Percentiles rank a stretch among this genome's conserved stretches.
phyloP scores from a whole-genome alignment of 371 early-diverging fungal species.

The Catenaria anguillulae region DNA sequence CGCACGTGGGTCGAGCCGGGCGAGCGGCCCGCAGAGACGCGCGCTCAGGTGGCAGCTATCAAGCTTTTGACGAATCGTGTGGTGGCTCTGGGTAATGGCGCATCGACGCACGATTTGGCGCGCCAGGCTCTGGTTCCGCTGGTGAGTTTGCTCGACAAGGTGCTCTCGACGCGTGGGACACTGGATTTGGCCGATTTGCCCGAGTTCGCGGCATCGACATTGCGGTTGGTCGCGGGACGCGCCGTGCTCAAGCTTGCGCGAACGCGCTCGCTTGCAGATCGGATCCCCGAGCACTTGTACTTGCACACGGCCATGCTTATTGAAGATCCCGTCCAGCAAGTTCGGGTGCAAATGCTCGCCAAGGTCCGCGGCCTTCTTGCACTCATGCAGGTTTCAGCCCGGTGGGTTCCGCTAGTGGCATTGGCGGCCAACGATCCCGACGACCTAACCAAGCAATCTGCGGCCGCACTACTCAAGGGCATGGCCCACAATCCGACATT shows the following conservation, averaged over 20 bases:
- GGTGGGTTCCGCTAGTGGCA: slow-evolving; percentile 53
- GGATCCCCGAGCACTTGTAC: background rate
- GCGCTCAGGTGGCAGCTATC: background rate
- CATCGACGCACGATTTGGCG: background rate
- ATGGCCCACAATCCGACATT: background rate
- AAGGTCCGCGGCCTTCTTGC: slow-evolving; percentile 55
- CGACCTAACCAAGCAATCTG: slow-evolving; percentile 7
- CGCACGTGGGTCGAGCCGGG: background rate
- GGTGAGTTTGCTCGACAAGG: background rate
- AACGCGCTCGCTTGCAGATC: background rate
- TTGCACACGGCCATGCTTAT: background rate
- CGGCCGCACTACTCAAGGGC: background rate
- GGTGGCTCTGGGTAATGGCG: background rate
- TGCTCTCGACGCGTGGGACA: background rate
- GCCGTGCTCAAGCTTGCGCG: background rate
- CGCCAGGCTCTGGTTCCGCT: background rate
- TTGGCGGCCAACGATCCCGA: slow-evolving; percentile 81
- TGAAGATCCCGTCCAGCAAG: slow-evolving; percentile 64
- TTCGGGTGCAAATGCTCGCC: slow-evolving; percentile 56
- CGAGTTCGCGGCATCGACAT: background rate
- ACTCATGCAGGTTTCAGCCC: slow-evolving; percentile 37
- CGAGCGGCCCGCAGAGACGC: background rate
- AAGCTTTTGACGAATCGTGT: background rate
- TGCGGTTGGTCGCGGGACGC: background rate
- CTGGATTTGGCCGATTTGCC: background rate